Percentiles rank a stretch among this genome's conserved stretches.
phyloP scores from a whole-genome alignment of 2,329 filamentous ascomycete species.

The Cercospora zeae-maydis region DNA sequence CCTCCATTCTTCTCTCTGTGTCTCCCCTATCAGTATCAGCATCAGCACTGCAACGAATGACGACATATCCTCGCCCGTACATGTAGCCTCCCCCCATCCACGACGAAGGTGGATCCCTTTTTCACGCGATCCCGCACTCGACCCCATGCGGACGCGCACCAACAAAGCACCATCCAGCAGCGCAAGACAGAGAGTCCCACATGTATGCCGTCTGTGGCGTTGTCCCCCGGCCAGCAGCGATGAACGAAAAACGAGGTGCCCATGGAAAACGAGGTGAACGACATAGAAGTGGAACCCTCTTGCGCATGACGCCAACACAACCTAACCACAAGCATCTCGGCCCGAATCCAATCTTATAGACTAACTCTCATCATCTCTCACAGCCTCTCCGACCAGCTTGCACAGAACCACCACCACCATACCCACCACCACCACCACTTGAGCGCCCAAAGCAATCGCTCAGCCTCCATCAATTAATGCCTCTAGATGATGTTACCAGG shows the following conservation, averaged over 20 bases:
- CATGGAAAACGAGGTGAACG: neutral
- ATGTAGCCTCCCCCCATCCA: neutral
- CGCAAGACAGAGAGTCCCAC: neutral
- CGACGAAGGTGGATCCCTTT: neutral
- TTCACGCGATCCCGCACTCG: neutral
- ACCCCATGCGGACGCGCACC: neutral
- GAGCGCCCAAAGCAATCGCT: too few relatives aligned
- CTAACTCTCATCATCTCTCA: too few relatives aligned
- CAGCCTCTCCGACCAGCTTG: too few relatives aligned
- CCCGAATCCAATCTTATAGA: too few relatives aligned
- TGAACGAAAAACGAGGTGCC: neutral
- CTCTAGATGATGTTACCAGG: too few relatives aligned
- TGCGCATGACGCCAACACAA: too few relatives aligned
- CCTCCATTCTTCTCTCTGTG: neutral
- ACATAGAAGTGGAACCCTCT: neutral
- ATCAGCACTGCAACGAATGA: neutral
- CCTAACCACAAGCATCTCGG: constrained; percentile 6
- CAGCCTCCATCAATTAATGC: too few relatives aligned
- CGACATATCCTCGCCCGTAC: neutral
- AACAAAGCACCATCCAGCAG: neutral
- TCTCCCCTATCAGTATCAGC: neutral
- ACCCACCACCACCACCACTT: too few relatives aligned
- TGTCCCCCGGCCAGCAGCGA: neutral
- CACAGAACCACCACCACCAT: too few relatives aligned
- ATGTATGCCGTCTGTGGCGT: neutral